Evolutionary conservation across 805 yeast genomes (phyloP).

Genomic region (Yarrowia yakushimensis): DNA sequence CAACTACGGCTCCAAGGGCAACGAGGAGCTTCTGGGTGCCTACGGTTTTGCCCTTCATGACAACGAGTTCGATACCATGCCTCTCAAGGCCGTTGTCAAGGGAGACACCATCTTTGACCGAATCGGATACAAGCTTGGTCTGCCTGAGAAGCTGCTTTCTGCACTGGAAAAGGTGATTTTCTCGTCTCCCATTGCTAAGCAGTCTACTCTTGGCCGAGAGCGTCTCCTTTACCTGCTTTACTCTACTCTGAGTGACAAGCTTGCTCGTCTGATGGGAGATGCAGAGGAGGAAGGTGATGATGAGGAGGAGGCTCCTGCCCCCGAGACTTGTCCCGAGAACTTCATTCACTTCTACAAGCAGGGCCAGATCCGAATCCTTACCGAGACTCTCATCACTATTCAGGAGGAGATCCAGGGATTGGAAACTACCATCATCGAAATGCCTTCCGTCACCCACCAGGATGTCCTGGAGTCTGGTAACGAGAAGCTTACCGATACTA

Average conservation of each 20-base stretch:
- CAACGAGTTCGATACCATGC: conserved; percentile 55
- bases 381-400: conserved; percentile 3
- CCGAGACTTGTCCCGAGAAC: conserved; percentile 4
- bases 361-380: conserved; percentile 20
- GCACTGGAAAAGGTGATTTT: conserved; percentile 17
- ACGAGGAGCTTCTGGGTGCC: conserved; percentile 73
- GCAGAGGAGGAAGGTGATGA: conserved; percentile 14
- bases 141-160: conserved; percentile 13
- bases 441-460: conserved; percentile 6
- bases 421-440: neutral
- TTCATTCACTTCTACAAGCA: conserved; percentile 16
- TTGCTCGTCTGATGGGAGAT: conserved; percentile 16
- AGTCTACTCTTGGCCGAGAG: conserved; percentile 15
- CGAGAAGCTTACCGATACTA: neutral
- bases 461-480: neutral
- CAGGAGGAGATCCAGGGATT: conserved; percentile 14
- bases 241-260: conserved; percentile 16
- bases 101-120: conserved; percentile 14
- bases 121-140: conserved; percentile 14
- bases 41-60: conserved; percentile 70
- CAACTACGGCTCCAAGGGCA: conserved; percentile 85
- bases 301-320: neutral
- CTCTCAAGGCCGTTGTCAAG: conserved; percentile 47
- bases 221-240: conserved; percentile 16
- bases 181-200: conserved; percentile 6